Conservation (phyloP, 805 yeast species). For the Schwanniomyces sp. region DNA sequence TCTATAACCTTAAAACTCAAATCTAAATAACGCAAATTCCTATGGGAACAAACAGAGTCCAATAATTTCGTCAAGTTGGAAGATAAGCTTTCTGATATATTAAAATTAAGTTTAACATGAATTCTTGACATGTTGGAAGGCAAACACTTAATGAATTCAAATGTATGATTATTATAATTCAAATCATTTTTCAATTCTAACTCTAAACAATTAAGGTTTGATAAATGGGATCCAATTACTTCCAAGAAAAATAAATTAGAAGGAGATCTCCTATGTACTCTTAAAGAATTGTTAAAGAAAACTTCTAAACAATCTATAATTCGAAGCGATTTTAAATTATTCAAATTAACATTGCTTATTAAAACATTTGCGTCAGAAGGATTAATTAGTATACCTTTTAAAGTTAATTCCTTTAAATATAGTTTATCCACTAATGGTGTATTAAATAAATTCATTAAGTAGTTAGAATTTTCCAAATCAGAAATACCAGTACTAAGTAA, state of each 20-base stretch:
- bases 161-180: constrained; percentile 6
- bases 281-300: constrained; percentile 1
- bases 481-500: background rate
- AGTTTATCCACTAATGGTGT: background rate
- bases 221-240: constrained; percentile 5
- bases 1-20: constrained; percentile 6
- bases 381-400: constrained; percentile 9
- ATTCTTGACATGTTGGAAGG: constrained; percentile 3
- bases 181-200: constrained; percentile 12
- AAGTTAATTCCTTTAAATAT: constrained; percentile 3
- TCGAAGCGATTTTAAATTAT: constrained; percentile 4
- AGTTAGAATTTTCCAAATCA: constrained; percentile 4
- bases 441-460: constrained; percentile 3
- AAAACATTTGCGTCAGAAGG: constrained; percentile 8
- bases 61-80: constrained; percentile 1
- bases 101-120: constrained; percentile 5
- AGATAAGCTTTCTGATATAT: constrained; percentile 6
- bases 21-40: constrained; percentile 4
- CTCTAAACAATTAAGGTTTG: constrained; percentile 4
- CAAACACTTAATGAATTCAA: constrained; percentile 4
- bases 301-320: constrained; percentile 13
- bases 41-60: constrained; percentile 3
- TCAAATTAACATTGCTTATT: constrained; percentile 3
- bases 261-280: constrained; percentile 9
- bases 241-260: constrained; percentile 8